phyloP scores from a whole-genome alignment of 306 rosid genomes.

The Corylus americana region DNA sequence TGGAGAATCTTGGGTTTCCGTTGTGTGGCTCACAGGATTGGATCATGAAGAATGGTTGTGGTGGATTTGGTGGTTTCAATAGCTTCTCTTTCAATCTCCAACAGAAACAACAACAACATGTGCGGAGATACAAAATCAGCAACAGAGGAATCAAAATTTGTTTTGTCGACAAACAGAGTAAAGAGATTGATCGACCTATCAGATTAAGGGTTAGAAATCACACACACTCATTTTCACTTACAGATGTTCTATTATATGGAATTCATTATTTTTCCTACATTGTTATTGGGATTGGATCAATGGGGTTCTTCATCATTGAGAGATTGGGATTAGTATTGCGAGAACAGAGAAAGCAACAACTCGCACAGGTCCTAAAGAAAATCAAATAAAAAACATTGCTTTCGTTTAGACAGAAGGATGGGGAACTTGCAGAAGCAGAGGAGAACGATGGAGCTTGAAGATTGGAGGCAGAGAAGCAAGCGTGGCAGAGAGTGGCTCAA shows the following conservation, averaged over 20 bases:
- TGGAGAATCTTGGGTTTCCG: conserved; percentile 43
- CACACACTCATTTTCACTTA: neutral
- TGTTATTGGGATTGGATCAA: neutral
- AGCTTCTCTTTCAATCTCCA: conserved; percentile 38
- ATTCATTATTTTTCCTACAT: neutral
- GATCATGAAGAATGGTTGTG: conserved; percentile 33
- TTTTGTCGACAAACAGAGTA: conserved; percentile 30
- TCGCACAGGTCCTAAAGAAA: conserved; percentile 34
- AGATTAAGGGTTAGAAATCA: conserved; percentile 48
- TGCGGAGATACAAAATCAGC: conserved; percentile 14
- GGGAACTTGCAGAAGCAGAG: conserved; percentile 48
- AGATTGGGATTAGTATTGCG: conserved; percentile 43
- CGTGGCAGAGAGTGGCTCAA: conserved; percentile 52
- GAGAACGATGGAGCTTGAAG: conserved; percentile 54
- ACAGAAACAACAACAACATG: conserved; percentile 29
- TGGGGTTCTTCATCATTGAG: conserved; percentile 14
- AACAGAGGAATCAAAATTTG: conserved; percentile 23
- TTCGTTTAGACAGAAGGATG: conserved; percentile 49
- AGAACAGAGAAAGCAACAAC: conserved; percentile 55
- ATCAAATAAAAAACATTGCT: conserved; percentile 31
- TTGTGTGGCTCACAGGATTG: conserved; percentile 36
- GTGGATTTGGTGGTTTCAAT: neutral
- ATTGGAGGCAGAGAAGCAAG: conserved; percentile 58
- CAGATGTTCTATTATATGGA: neutral
- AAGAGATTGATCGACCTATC: conserved; percentile 53